These are phyloP conservation scores for Rhododendron ovatum DNA, from an alignment of 148 eudicot species.

Conservation along the genomic window DNA sequence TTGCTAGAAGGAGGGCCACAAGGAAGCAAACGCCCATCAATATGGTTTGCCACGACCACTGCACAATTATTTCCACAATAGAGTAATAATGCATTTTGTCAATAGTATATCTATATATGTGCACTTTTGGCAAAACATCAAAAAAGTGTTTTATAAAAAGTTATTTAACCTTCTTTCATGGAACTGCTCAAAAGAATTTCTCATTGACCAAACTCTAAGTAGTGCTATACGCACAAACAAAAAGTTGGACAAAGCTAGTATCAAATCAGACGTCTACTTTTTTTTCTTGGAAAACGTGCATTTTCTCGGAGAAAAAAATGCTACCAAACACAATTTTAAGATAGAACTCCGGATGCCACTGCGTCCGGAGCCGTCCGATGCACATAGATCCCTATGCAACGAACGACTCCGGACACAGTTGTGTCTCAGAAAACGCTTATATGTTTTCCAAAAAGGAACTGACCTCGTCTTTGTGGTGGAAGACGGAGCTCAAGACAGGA, in stretches of 20 bases:
- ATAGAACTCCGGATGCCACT: too few species aligned
- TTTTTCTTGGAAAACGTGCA: not conserved
- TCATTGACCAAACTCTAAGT: not conserved
- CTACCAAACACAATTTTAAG: not conserved
- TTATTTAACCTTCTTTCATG: not conserved
- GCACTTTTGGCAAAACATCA: not conserved
- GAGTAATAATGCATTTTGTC: not conserved
- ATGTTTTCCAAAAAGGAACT: not conserved
- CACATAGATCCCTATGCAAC: too few species aligned
- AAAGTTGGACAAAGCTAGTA: not conserved
- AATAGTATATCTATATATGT: not conserved
- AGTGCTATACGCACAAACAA: not conserved
- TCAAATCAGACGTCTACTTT: not conserved
- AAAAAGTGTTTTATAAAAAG: too few species aligned
- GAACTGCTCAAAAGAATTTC: not conserved
- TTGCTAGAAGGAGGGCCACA: conserved; percentile 40
- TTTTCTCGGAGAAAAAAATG: too few species aligned
- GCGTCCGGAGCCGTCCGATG: too few species aligned
- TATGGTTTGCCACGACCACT: conserved; percentile 76
- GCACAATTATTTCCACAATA: conserved; percentile 12
- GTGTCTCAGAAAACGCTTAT: too few species aligned
- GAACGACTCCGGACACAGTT: too few species aligned
- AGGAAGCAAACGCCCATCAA: conserved; percentile 56
- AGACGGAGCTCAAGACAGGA: conserved; percentile 50
- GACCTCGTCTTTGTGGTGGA: conserved; percentile 44